phyloP scores from a whole-genome alignment of 1,139 yeast species.

The Taphrina communis region DNA sequence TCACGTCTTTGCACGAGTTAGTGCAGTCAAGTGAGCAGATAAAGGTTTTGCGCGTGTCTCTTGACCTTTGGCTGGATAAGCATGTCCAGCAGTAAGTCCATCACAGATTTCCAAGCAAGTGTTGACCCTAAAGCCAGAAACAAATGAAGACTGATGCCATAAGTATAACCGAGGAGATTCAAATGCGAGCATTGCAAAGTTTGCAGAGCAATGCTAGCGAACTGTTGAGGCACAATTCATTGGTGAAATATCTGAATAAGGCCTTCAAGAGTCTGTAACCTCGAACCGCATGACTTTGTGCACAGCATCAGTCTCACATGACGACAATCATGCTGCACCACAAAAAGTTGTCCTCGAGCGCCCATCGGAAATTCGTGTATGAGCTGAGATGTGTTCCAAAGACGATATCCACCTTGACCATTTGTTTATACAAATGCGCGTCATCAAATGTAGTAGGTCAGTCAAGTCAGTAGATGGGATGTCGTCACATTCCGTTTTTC shows the following conservation, averaged over 20 bases:
- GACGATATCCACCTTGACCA: no score
- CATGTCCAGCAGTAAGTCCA: neutral
- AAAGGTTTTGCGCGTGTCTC: neutral
- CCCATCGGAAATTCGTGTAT: no score
- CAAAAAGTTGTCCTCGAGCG: no score
- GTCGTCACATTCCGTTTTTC: neutral
- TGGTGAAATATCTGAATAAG: neutral
- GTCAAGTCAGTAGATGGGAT: neutral
- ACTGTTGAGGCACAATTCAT: neutral
- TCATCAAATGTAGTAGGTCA: no score
- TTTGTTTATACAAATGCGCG: no score
- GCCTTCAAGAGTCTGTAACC: neutral
- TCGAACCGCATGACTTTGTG: no score
- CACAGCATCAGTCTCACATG: no score
- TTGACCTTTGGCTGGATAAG: neutral
- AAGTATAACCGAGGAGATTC: neutral
- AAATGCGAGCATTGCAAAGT: neutral
- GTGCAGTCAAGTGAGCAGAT: neutral
- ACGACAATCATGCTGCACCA: no score
- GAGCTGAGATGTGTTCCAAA: no score
- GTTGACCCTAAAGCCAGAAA: neutral
- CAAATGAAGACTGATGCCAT: neutral
- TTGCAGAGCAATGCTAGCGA: neutral
- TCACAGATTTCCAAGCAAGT: neutral
- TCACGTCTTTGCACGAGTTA: neutral